Evolutionary conservation across 352 stramenopile species (phyloP).

Genomic region (Phytopythium chamaehyphon): DNA sequence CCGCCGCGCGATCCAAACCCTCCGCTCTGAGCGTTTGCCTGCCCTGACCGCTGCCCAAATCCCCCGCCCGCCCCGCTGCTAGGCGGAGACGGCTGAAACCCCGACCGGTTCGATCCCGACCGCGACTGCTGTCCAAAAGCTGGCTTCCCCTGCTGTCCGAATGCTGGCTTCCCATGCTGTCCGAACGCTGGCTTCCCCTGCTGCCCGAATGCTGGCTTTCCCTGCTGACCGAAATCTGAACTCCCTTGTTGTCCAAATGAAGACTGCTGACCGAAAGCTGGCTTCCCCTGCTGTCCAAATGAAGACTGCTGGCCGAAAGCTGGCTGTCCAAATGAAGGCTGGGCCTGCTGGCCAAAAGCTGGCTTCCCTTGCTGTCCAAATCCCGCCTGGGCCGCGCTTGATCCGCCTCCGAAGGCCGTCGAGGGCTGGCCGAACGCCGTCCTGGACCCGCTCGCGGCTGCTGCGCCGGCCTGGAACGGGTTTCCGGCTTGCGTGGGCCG

Average conservation of each 20-base stretch:
- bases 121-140: not conserved
- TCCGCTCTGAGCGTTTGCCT: too few relatives aligned
- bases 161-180: not conserved
- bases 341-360: not conserved
- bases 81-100: not conserved
- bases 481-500: slow-evolving; percentile 10
- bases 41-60: too few relatives aligned
- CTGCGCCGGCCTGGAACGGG: slow-evolving; percentile 19
- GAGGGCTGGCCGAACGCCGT: not conserved
- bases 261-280: not conserved
- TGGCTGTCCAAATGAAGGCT: too few relatives aligned
- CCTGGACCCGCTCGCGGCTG: not conserved
- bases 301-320: not conserved
- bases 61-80: too few relatives aligned
- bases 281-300: not conserved
- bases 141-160: not conserved
- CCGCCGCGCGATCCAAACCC: too few relatives aligned
- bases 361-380: not conserved
- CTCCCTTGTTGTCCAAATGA: too few relatives aligned
- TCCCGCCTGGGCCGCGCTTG: not conserved
- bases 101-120: not conserved
- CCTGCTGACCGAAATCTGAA: too few relatives aligned
- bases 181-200: too few relatives aligned
- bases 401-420: slow-evolving; percentile 10
- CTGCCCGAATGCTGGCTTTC: too few relatives aligned